Percentiles rank a stretch among this genome's conserved stretches.
phyloP scores from a whole-genome alignment of 352 stramenopile species.

The Phytophthora foliorum region DNA sequence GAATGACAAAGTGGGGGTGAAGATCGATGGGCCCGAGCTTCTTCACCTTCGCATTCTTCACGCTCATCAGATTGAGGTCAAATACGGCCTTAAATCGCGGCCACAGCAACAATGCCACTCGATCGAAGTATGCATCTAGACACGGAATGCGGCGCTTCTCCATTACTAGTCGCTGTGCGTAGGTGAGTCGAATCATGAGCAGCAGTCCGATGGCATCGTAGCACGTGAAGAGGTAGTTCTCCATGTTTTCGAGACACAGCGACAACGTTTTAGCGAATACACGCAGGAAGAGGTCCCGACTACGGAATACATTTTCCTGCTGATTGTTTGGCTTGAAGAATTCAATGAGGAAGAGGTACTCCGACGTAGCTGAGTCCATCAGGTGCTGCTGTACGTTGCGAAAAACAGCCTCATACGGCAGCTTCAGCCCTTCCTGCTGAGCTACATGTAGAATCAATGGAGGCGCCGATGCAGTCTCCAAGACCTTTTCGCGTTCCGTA shows the following conservation, averaged over 20 bases:
- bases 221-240: slow-evolving; percentile 98
- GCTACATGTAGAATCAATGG: slow-evolving; percentile 97
- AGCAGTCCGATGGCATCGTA: slow-evolving; percentile 98
- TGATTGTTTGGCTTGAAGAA: slow-evolving; percentile 92
- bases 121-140: slow-evolving; percentile 97
- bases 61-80: slow-evolving; percentile 95
- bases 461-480: slow-evolving; percentile 80
- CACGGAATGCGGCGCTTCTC: slow-evolving; percentile 89
- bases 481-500: slow-evolving; percentile 91
- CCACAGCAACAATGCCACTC: slow-evolving; percentile 96
- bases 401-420: slow-evolving; percentile 98
- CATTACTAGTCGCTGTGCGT: slow-evolving; percentile 87
- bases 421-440: slow-evolving; percentile 90
- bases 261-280: slow-evolving; percentile 98
- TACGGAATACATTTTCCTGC: slow-evolving; percentile 64
- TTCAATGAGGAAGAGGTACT: slow-evolving; percentile 97
- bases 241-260: slow-evolving; percentile 96
- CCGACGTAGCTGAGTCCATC: slow-evolving; percentile 97
- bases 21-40: slow-evolving; percentile 95
- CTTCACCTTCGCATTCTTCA: slow-evolving; percentile 89
- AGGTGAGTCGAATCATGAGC: slow-evolving; percentile 98
- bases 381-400: slow-evolving; percentile 97
- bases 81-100: slow-evolving; percentile 98
- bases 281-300: slow-evolving; percentile 94
- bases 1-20: slow-evolving; percentile 97